Evolutionary conservation across 208 protist species (phyloP).

Genomic region (Angomonas deanei): DNA sequence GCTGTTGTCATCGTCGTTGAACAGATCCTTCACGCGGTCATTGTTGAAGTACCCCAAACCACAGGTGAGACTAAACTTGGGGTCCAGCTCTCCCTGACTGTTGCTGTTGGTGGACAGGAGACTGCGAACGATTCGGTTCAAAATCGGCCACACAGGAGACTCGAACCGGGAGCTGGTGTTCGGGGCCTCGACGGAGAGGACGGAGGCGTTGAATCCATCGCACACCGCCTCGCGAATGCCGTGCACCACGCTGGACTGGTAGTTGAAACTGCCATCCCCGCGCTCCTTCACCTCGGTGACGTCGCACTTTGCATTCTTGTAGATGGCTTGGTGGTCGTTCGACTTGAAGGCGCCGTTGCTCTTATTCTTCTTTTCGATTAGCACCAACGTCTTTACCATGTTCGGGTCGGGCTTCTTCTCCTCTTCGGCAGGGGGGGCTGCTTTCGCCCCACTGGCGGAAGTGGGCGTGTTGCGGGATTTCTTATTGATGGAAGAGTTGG

Average conservation of each 20-base stretch:
- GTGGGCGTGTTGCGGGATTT: too few relatives aligned
- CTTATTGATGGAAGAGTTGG: too few relatives aligned
- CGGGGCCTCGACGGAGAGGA: constrained; percentile 55
- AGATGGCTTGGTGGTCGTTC: constrained; percentile 29
- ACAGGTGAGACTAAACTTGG: constrained; percentile 45
- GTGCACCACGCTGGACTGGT: constrained; percentile 49
- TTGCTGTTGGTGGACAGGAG: constrained; percentile 36
- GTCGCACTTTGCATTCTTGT: constrained; percentile 16
- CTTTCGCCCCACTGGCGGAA: constrained; percentile 7
- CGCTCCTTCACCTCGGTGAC: constrained; percentile 58
- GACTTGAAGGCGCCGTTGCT: constrained; percentile 31
- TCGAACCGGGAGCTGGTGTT: constrained; percentile 46
- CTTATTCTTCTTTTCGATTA: constrained; percentile 40
- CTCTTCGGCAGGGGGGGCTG: not conserved
- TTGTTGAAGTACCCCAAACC: constrained; percentile 58
- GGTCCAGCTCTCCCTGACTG: constrained; percentile 14
- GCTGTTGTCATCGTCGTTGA: constrained; percentile 17
- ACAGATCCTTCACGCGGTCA: constrained; percentile 69
- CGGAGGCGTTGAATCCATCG: constrained; percentile 54
- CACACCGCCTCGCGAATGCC: constrained; percentile 46
- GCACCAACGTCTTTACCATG: constrained; percentile 53
- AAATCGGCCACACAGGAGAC: constrained; percentile 64
- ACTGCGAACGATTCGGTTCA: constrained; percentile 53
- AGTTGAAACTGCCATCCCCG: constrained; percentile 41
- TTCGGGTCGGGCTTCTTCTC: constrained; percentile 17